A percentile compares a stretch with the other conserved stretches of the same genome.
Conservation (phyloP, 202 grass and related monocot species). For the Setaria viridis region DNA sequence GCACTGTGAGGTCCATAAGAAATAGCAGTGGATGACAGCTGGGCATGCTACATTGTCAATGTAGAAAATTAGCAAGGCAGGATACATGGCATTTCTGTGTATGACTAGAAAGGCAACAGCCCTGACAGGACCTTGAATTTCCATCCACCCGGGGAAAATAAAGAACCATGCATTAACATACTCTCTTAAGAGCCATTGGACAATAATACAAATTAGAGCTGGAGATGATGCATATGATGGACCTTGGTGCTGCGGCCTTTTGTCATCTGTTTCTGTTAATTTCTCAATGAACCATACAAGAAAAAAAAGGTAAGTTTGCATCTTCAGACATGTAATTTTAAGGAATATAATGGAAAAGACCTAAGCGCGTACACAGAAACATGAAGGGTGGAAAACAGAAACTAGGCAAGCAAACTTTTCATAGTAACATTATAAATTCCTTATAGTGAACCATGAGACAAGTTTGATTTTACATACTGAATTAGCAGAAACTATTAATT, state of each 20-base stretch:
- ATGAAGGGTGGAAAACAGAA: not conserved
- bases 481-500: not conserved
- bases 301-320: not conserved
- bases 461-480: not conserved
- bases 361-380: not conserved
- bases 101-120: not conserved
- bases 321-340: not conserved
- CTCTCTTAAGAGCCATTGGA: not conserved
- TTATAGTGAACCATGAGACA: not conserved
- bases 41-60: not conserved
- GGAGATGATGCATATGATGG: not conserved
- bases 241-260: not conserved
- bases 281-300: not conserved
- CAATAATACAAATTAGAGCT: not conserved
- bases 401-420: not conserved
- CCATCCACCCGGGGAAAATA: not conserved
- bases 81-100: not conserved
- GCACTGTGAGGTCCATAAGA: constrained; percentile 1
- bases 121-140: not conserved
- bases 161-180: not conserved
- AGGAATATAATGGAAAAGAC: not conserved
- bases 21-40: not conserved
- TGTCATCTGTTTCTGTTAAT: not conserved
- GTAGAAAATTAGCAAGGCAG: not conserved
- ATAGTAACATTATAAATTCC: not conserved